Evolutionary conservation across 1,284 basidiomycete species (phyloP).

Genomic region (Sutorius eximius): DNA sequence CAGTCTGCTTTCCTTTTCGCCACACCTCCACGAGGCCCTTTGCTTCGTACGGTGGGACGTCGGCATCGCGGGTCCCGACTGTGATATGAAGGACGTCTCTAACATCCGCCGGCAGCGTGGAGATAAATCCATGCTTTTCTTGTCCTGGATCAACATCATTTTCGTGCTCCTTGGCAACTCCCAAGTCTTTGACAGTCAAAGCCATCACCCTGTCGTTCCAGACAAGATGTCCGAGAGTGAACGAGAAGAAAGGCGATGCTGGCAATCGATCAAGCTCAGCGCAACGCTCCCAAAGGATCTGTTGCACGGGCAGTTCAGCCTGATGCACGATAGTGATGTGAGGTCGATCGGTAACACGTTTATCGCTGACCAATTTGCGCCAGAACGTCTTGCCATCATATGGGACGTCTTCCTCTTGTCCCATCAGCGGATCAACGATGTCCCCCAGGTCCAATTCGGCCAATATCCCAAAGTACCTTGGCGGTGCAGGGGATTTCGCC

Average conservation of each 20-base stretch:
- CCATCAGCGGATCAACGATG: conserved; percentile 44
- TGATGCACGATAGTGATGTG: conserved; percentile 89
- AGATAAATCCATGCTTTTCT: conserved; percentile 49
- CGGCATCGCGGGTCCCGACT: conserved; percentile 67
- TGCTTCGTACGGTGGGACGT: conserved; percentile 72
- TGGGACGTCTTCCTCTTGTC: conserved; percentile 29
- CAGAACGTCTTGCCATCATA: conserved; percentile 47
- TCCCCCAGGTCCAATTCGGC: conserved; percentile 67
- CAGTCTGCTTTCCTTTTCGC: conserved; percentile 40
- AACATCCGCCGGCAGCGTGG: conserved; percentile 48
- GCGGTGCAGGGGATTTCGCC: conserved; percentile 26
- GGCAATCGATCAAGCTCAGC: conserved; percentile 43
- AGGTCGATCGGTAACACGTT: conserved; percentile 62
- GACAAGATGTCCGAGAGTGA: conserved; percentile 63
- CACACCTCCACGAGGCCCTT: conserved; percentile 61
- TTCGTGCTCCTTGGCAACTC: conserved; percentile 27
- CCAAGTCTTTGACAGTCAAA: conserved; percentile 60
- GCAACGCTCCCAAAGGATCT: conserved; percentile 69
- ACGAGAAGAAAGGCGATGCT: conserved; percentile 56
- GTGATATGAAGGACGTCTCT: conserved; percentile 78
- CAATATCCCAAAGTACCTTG: conserved; percentile 76
- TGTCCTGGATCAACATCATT: conserved; percentile 31
- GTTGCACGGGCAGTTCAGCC: conserved; percentile 51
- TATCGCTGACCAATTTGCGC: conserved; percentile 43
- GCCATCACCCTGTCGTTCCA: conserved; percentile 86